These are phyloP conservation scores for Quercus alba DNA, from an alignment of 306 rosid genomes.

Conservation along the genomic window DNA sequence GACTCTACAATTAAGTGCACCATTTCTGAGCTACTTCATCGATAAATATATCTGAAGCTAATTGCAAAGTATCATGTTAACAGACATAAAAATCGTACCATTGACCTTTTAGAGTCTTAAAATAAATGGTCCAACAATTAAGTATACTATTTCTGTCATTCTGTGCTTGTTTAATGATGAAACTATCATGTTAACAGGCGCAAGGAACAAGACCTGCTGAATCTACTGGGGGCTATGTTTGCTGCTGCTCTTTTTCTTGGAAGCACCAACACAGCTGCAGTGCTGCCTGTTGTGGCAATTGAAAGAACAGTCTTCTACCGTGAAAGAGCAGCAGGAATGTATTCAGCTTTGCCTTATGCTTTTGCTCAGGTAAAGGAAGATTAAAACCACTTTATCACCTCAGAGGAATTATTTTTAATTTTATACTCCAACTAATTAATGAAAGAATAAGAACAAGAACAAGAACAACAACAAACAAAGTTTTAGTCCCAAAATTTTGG, in stretches of 20 bases:
- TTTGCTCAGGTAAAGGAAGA: conserved; percentile 47
- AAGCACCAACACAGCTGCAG: conserved; percentile 30
- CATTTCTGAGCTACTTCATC: neutral
- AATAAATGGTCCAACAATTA: no score
- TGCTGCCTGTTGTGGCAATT: conserved; percentile 44
- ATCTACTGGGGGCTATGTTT: conserved; percentile 41
- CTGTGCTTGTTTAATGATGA: neutral
- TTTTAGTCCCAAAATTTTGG: no score
- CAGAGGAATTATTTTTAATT: neutral
- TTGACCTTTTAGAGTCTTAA: no score
- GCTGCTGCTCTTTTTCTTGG: conserved; percentile 46
- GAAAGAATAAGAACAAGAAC: neutral
- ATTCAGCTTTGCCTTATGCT: conserved; percentile 54
- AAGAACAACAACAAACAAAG: no score
- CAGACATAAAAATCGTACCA: neutral
- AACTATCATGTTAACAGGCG: conserved; percentile 17
- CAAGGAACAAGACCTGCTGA: conserved; percentile 44
- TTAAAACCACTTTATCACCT: neutral
- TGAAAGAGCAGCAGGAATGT: conserved; percentile 59
- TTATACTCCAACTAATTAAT: neutral
- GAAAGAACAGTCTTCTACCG: conserved; percentile 56
- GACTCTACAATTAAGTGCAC: neutral
- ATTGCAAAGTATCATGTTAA: neutral
- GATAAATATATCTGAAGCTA: neutral
- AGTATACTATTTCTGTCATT: neutral